These are phyloP conservation scores for Aspergillus luchuensis DNA, from an alignment of 2,329 filamentous ascomycete species.

Conservation along the genomic window DNA sequence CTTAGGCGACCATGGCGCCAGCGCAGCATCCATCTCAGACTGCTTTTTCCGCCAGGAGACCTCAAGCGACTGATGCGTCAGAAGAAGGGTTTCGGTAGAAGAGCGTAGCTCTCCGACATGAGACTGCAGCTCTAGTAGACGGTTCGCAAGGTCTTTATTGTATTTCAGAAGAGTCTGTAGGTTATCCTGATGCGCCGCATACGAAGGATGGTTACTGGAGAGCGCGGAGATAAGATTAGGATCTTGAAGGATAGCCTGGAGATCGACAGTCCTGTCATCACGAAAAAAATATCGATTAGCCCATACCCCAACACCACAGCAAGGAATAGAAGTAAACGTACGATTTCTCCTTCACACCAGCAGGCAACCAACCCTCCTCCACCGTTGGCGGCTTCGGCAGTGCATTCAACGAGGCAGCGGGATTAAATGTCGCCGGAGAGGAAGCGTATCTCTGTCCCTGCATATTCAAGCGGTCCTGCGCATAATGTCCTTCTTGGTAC, in stretches of 20 bases:
- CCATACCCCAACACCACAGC: no score
- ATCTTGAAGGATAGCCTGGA: slow-evolving; percentile 75
- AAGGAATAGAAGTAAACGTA: slow-evolving; percentile 46
- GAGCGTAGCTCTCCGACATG: slow-evolving; percentile 60
- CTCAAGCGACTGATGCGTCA: slow-evolving; percentile 82
- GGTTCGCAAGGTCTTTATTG: slow-evolving; percentile 69
- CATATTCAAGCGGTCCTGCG: slow-evolving; percentile 11
- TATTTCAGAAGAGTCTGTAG: slow-evolving; percentile 67
- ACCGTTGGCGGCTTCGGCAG: slow-evolving; percentile 41
- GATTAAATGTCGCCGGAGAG: slow-evolving; percentile 14
- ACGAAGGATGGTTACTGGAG: slow-evolving; percentile 72
- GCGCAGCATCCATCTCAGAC: slow-evolving; percentile 79
- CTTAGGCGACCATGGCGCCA: slow-evolving; percentile 82
- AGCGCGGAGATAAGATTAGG: slow-evolving; percentile 72
- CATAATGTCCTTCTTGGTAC: slow-evolving; percentile 31
- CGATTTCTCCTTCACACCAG: slow-evolving; percentile 78
- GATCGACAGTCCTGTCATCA: slow-evolving; percentile 44
- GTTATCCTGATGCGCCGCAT: slow-evolving; percentile 64
- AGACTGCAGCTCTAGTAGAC: slow-evolving; percentile 45
- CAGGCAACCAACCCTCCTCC: slow-evolving; percentile 74
- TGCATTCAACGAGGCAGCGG: slow-evolving; percentile 19
- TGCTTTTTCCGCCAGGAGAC: slow-evolving; percentile 91
- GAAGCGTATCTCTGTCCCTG: slow-evolving; percentile 13
- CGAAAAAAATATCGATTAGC: not conserved
- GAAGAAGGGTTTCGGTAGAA: slow-evolving; percentile 75